Conservation (phyloP, 352 stramenopile species). For the Globisporangium emineosum region DNA sequence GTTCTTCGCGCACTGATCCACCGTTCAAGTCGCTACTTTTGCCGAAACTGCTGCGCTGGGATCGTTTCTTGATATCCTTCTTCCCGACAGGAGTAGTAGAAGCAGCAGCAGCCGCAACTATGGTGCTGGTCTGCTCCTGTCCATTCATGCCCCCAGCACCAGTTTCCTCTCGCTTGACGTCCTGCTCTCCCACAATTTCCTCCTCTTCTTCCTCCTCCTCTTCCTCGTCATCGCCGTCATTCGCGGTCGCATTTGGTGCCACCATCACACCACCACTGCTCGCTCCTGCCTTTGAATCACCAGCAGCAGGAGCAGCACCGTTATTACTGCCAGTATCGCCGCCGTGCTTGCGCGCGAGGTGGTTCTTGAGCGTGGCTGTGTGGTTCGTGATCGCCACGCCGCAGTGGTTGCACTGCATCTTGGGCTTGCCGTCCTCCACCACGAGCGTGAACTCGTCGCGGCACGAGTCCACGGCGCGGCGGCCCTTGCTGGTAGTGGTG, state of each 20-base stretch:
- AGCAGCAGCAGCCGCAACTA: not conserved
- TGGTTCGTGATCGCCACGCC: slow-evolving; percentile 17
- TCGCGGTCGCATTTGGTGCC: not conserved
- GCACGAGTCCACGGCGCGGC: slow-evolving; percentile 11
- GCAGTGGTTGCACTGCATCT: slow-evolving; percentile 24
- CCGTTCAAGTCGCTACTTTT: not conserved
- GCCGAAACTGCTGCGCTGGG: slow-evolving; percentile 3
- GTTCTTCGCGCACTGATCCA: not conserved
- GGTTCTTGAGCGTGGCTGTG: slow-evolving; percentile 22
- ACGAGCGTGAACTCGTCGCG: slow-evolving; percentile 23
- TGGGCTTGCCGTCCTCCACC: slow-evolving; percentile 16
- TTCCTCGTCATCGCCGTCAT: not conserved
- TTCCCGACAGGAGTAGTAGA: not conserved
- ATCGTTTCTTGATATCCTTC: slow-evolving; percentile 5
- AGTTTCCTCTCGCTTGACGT: not conserved
- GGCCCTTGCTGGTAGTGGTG: slow-evolving; percentile 4
- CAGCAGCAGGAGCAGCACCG: not conserved
- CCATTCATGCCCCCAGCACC: not conserved
- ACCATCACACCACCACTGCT: not conserved
- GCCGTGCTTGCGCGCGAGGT: slow-evolving; percentile 18
- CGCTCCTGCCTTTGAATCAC: not conserved
- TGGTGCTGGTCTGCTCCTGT: not conserved
- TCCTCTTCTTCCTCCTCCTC: not conserved
- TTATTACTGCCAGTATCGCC: not conserved
- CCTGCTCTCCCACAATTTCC: not conserved